Conservation (phyloP, 148 eudicot species). For the Heliosperma pusillum region DNA sequence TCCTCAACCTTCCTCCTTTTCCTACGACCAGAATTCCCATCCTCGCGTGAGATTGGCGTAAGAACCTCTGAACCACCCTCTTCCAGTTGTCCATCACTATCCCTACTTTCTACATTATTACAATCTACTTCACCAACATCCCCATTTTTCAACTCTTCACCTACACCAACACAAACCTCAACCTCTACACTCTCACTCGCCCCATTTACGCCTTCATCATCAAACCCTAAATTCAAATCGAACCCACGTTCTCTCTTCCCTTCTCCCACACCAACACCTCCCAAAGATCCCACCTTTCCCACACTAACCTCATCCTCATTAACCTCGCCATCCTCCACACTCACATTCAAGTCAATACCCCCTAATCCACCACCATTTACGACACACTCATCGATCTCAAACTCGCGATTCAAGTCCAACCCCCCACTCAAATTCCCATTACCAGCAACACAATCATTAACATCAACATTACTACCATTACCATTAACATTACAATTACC, state of each 20-base stretch:
- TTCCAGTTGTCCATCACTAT: slow-evolving; percentile 25
- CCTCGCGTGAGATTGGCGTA: slow-evolving; percentile 26
- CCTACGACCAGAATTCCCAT: slow-evolving; percentile 37
- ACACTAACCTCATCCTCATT: slow-evolving; percentile 19
- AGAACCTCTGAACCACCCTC: slow-evolving; percentile 25
- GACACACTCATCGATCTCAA: slow-evolving; percentile 34
- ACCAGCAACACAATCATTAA: slow-evolving; percentile 17
- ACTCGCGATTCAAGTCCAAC: slow-evolving; percentile 50
- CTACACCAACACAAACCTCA: slow-evolving; percentile 20
- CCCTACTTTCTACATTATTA: slow-evolving; percentile 20
- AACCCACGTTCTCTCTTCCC: slow-evolving; percentile 44
- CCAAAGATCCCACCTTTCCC: slow-evolving; percentile 18
- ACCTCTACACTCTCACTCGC: slow-evolving; percentile 13
- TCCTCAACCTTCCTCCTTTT: slow-evolving; percentile 46
- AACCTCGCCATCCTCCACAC: slow-evolving; percentile 40
- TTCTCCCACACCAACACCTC: slow-evolving; percentile 8
- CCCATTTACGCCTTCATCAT: slow-evolving; percentile 31
- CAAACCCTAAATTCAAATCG: slow-evolving; percentile 70
- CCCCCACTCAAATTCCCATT: slow-evolving; percentile 29
- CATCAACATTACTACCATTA: slow-evolving; percentile 17
- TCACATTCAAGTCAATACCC: slow-evolving; percentile 70
- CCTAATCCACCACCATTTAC: slow-evolving; percentile 19
- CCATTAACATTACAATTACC: slow-evolving; percentile 15
- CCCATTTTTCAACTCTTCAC: slow-evolving; percentile 27
- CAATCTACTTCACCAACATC: slow-evolving; percentile 21